A percentile compares a stretch with the other conserved stretches of the same genome.
phyloP scores from a whole-genome alignment of 108 stramenopile species.

The Conticribra guillardii region DNA sequence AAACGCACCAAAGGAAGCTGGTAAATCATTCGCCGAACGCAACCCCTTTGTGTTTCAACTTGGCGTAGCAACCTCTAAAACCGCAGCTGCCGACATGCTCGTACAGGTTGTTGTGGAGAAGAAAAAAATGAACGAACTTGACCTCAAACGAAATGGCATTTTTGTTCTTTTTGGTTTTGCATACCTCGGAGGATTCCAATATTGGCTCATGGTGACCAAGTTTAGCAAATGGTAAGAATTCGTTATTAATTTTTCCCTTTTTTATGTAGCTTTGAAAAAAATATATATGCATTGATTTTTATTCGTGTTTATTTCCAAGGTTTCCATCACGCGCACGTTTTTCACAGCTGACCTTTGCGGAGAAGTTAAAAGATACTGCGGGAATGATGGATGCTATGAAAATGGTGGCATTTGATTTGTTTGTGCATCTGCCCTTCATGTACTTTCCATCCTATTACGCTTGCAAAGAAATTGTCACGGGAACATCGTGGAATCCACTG shows the following conservation, averaged over 20 bases:
- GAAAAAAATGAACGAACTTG: slow-evolving; percentile 71
- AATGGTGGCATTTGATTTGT: slow-evolving; percentile 91
- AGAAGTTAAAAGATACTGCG: slow-evolving; percentile 80
- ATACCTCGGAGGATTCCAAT: slow-evolving; percentile 90
- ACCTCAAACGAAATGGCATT: slow-evolving; percentile 79
- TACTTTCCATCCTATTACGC: slow-evolving; percentile 94
- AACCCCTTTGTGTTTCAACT: slow-evolving; percentile 86
- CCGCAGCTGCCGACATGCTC: slow-evolving; percentile 81
- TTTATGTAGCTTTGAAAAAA: too few relatives aligned
- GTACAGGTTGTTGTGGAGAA: slow-evolving; percentile 84
- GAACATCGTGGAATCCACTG: slow-evolving; percentile 77
- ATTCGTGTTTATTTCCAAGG: too few relatives aligned
- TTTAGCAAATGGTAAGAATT: slow-evolving; percentile 80
- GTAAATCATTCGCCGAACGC: slow-evolving; percentile 59
- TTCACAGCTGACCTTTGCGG: slow-evolving; percentile 66
- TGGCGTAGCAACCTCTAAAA: slow-evolving; percentile 81
- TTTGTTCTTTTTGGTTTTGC: slow-evolving; percentile 89
- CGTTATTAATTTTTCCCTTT: too few relatives aligned
- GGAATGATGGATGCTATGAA: slow-evolving; percentile 84
- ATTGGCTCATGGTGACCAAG: slow-evolving; percentile 87
- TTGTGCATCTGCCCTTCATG: slow-evolving; percentile 85
- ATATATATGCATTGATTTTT: too few relatives aligned
- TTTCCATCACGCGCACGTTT: slow-evolving; percentile 86
- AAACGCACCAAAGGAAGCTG: not conserved
- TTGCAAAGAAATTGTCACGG: slow-evolving; percentile 87